Evolutionary conservation across 2,329 filamentous ascomycete genomes (phyloP), one percentile per base, ranked within the genome.

Genomic region (Aureobasidium melanogenum): DNA sequence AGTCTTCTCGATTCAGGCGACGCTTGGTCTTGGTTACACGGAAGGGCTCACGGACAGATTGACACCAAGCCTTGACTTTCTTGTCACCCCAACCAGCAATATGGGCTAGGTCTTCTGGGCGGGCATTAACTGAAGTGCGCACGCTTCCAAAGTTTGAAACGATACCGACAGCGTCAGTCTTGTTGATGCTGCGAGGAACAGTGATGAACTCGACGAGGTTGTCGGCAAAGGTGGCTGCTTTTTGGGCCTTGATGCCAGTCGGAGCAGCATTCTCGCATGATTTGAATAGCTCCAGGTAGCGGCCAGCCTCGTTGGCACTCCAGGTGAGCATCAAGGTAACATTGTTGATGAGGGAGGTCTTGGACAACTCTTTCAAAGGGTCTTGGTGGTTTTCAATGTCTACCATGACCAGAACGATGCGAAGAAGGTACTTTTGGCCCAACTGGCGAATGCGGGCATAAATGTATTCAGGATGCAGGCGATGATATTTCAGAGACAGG

Each of bases 361-460:
- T 97, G 63, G 90, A 90, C 10, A 99, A 81, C 71, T 97, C 94
- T 67, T 89, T 90, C 56, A 99, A 76, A 4, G 87, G 83, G 62
- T 96, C 91, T 74, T 97, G 91, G 69, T 97, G 94, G 70, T 96
- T 96, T 26, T 88, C 85, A 57, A 99, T 96, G 73, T 99, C 94
- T 28, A 97, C 92, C 84, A 97, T 91, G 22, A 88, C 86, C 52
- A 99, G 82, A 30, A 99, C 77, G 57, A 99, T 82, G 51, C 94
- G 89, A 22, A 99, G 82, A 66, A 86, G 88, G 77, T 95, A 97
- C 75, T 89, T 90, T 55, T 89, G 89, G 56, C 89, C 89, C 5
- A 99, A 79, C 52, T 86, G 85, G 57, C 88, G 87, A 67, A 99
- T 95, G 62, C 94, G 88, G 26, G 88, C 91, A 77, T 97, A 97